Base-by-base conservation (phyloP, 2,329 filamentous ascomycete species). In the Canariomyces notabilis region DNA sequence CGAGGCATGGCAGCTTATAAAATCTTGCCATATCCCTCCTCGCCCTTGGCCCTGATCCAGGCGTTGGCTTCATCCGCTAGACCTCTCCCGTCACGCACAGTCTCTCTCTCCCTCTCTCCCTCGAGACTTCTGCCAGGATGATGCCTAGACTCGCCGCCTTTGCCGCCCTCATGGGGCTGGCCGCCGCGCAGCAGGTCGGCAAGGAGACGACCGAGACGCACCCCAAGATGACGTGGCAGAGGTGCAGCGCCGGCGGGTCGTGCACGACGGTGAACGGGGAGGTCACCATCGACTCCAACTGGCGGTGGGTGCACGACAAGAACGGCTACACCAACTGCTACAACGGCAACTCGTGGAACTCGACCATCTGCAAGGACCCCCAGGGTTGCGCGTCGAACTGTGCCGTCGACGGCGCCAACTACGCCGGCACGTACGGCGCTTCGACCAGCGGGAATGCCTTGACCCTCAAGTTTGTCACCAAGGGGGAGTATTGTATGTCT, bases 371-470 rank as follows among this genome's bases (percentile, higher is more conserved):
- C 63, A 67, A 70, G 2, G 67, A 71, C 51, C 64, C 72, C 56
- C 61, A 60, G 50, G 66, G 65, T 2, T 82, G 78, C 55, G 76
- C 77, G 11, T 52, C 64, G 32, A 77, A 78, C 62, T 82, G 78
- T 57, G 73, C 76, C 38, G 58, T 80, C 19, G 75, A 80, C 26
- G 76, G 75, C 44, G 75, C 76, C 41, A 64, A 77, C 63, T 81
- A 82, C 59, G 46, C 63, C 15, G 58, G 52, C 2, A 74, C 73
- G 15, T 76, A 77, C 40, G 77, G 77, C 38, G 72, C 77, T 41
- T 72, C 67, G 16, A 72, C 76, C 32, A 65, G 64, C 41, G 74
- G 72, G 20, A 67, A 69, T 45, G 66, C 67, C 4, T 55, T 82
- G 47, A 69, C 67, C 11, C 62, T 81, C 50, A 68, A 67, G 42